Conservation (phyloP, 345 rosid genomes). For the Eucalyptus curtisii region DNA sequence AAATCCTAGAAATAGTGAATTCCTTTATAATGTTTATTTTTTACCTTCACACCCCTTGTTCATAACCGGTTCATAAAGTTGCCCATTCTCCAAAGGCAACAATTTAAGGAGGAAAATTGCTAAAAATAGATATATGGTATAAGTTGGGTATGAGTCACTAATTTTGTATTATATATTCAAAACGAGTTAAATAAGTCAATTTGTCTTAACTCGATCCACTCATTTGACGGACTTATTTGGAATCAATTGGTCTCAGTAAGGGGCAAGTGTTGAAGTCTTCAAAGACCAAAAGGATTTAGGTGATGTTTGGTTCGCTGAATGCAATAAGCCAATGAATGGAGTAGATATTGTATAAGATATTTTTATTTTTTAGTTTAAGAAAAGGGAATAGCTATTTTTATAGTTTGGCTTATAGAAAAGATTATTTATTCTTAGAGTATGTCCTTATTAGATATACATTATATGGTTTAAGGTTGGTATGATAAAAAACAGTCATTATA, state of each 20-base stretch:
- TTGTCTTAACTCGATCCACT: no score
- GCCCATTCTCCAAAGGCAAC: neutral
- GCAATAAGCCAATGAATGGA: neutral
- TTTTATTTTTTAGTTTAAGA: neutral
- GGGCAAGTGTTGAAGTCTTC: neutral
- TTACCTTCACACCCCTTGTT: neutral
- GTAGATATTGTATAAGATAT: neutral
- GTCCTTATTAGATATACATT: neutral
- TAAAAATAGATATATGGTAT: neutral
- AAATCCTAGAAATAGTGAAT: neutral
- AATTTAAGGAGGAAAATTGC: neutral
- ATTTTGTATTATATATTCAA: no score
- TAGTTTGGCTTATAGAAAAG: neutral
- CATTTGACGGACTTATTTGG: rapidly evolving
- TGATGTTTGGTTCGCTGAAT: neutral
- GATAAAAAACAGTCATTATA: neutral
- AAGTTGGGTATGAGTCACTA: rapidly evolving
- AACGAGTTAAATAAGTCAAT: no score
- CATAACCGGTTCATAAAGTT: neutral
- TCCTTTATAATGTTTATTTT: neutral
- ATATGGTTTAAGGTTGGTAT: neutral
- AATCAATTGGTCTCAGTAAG: neutral
- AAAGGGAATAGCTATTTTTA: neutral
- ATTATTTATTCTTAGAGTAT: neutral
- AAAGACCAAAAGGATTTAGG: neutral